Percentiles rank a stretch among this genome's conserved stretches.
Evolutionary conservation across 495 filamentous ascomycete species (phyloP).

Genomic region (Aspergillus heteromorphus): DNA sequence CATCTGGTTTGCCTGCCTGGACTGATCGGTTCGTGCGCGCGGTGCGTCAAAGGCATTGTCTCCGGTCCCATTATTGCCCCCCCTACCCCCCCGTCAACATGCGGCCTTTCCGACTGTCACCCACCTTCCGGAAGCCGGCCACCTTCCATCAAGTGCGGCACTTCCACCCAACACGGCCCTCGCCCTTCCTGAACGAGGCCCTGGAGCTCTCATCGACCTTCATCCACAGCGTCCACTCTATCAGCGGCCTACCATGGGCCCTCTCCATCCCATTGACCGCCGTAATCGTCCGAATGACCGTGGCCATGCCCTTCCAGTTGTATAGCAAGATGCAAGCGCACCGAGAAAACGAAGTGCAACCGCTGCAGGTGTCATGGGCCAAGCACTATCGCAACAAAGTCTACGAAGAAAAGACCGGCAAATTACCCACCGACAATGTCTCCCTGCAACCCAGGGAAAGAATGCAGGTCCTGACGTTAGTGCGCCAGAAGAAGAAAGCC

Average conservation of each 20-base stretch:
- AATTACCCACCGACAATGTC: neutral
- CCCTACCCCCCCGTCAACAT: slow-evolving; percentile 3
- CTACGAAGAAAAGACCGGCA: slow-evolving; percentile 6
- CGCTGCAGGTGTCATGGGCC: slow-evolving; percentile 48
- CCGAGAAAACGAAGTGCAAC: slow-evolving; percentile 41
- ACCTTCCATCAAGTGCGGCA: slow-evolving; percentile 26
- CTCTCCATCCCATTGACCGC: slow-evolving; percentile 66
- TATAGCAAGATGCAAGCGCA: slow-evolving; percentile 41
- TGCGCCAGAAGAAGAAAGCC: slow-evolving; percentile 22
- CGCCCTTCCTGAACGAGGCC: slow-evolving; percentile 40
- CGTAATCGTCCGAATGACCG: slow-evolving; percentile 50
- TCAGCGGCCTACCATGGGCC: slow-evolving; percentile 63
- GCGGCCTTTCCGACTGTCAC: slow-evolving; percentile 10
- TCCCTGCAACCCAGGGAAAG: neutral
- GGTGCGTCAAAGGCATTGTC: neutral
- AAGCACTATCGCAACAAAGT: slow-evolving; percentile 22
- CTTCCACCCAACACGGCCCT: slow-evolving; percentile 42
- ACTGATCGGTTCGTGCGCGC: neutral
- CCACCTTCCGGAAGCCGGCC: neutral
- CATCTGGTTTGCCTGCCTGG: neutral
- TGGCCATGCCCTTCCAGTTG: slow-evolving; percentile 55
- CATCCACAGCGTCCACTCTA: slow-evolving; percentile 56
- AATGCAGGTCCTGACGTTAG: neutral
- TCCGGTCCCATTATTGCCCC: neutral
- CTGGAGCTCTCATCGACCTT: slow-evolving; percentile 48